A percentile compares a stretch with the other conserved stretches of the same genome.
phyloP scores from a whole-genome alignment of 2,329 filamentous ascomycete species.

The Calonectria pseudoturangicola region DNA sequence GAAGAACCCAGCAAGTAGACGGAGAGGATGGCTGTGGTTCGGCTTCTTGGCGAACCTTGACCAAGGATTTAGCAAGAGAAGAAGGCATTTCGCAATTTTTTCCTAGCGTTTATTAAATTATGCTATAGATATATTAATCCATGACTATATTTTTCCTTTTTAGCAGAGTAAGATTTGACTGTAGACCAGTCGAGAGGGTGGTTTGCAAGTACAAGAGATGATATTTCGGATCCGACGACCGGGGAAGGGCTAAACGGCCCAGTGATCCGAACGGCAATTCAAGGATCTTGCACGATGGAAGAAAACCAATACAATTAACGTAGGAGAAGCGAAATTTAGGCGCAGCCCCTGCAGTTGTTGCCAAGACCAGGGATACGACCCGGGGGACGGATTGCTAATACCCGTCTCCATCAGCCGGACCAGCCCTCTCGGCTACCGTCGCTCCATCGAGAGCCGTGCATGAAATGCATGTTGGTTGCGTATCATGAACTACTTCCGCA shows the following conservation, averaged over 20 bases:
- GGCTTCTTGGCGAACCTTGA: background rate
- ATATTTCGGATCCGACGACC: background rate
- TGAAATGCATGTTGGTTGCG: constrained; percentile 11
- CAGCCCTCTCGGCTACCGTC: constrained; percentile 15
- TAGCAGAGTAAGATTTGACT: background rate
- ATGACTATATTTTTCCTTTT: background rate
- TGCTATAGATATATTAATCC: background rate
- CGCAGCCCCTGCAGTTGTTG: constrained; percentile 4
- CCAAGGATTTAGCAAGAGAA: background rate
- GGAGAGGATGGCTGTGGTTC: background rate
- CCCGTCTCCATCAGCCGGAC: background rate
- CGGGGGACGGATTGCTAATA: constrained; percentile 6
- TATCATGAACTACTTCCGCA: background rate
- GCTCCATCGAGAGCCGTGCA: constrained; percentile 10
- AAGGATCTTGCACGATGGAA: background rate
- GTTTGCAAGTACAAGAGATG: background rate
- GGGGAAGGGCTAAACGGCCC: background rate
- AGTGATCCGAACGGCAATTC: background rate
- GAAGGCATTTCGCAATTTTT: background rate
- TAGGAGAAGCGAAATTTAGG: constrained; percentile 10
- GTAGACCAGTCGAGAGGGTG: no score
- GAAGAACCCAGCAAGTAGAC: constrained; percentile 5
- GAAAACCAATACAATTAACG: background rate
- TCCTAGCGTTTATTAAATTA: background rate
- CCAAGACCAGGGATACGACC: constrained; percentile 11